phyloP scores from a whole-genome alignment of 2,329 filamentous ascomycete species.

The Penicillium oxalicum region DNA sequence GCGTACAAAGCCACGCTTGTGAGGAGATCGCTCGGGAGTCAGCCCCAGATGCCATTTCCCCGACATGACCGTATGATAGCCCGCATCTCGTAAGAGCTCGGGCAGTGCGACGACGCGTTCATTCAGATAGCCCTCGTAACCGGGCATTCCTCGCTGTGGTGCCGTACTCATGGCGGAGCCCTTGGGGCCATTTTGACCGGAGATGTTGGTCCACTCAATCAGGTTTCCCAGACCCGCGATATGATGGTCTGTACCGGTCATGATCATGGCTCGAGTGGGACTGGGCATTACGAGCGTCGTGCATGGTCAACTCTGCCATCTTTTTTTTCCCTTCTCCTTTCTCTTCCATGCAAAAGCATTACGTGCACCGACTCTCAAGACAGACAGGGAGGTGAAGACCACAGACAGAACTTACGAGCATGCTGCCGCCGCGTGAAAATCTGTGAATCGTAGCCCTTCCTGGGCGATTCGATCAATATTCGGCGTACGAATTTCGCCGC shows the following conservation, averaged over 20 bases:
- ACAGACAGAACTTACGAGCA: constrained; percentile 41
- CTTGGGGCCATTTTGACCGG: constrained; percentile 49
- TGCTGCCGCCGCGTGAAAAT: constrained; percentile 60
- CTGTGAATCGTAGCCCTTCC: constrained; percentile 54
- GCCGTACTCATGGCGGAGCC: constrained; percentile 48
- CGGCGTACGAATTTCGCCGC: constrained; percentile 56
- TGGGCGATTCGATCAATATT: constrained; percentile 51
- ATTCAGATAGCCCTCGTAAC: constrained; percentile 60
- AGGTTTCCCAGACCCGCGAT: constrained; percentile 52
- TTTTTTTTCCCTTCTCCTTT: neutral
- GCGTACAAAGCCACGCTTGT: constrained; percentile 53
- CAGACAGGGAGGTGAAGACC: too few relatives aligned
- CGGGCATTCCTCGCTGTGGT: constrained; percentile 53
- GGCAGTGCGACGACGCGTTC: constrained; percentile 54
- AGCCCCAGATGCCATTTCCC: constrained; percentile 61
- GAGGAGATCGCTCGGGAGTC: constrained; percentile 51
- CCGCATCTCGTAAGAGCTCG: constrained; percentile 53
- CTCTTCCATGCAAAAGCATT: too few relatives aligned
- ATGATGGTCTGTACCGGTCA: constrained; percentile 59
- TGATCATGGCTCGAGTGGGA: constrained; percentile 60
- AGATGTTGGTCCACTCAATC: constrained; percentile 53
- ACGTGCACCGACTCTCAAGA: too few relatives aligned
- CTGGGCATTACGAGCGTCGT: neutral
- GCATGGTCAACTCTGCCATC: neutral
- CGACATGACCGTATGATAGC: constrained; percentile 56